Evolutionary conservation across 116 monocot genomes (phyloP), one percentile per base, ranked within the genome.

Genomic region (Cymodocea nodosa): DNA sequence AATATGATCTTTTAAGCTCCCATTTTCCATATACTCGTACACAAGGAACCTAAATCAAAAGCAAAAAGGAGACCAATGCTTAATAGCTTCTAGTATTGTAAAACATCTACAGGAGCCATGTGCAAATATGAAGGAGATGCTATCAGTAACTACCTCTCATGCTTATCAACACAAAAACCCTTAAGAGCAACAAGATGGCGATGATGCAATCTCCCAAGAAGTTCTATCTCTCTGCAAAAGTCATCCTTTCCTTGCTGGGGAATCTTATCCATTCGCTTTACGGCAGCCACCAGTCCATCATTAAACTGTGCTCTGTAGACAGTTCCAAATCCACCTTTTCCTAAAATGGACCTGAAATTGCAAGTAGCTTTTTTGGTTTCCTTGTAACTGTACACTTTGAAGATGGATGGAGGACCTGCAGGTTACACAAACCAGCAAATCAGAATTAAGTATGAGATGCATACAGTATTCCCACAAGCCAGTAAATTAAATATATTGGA

Each of bases 1-100:
- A 23, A 94, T 78, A 79, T 87, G 79, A 69, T 94, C 94, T 57
- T 87, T 87, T 44, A 94, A 66, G 73, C 87, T 89, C 76, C 94
- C 94, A 75, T 94, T 94, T 69, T 75, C 87, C 94, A 94, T 89
- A 70, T 87, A 94, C 68, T 95, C 95, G 64, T 87, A 95, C 60
- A 95, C 71, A 56, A 87, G 76, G 60, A 83, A 90, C 83, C 95
- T 95, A 55, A 56, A 3, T 15, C 35, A 12, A 68, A 39, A 22
- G 35, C 19, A 56, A 23, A 64, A 40, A 64, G 18, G 19, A 50
- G 24, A 7, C 23, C 39, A 44, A 57, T 39, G 36, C 39, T 56
- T 1, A 57, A 56, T 56, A 56, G 19, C n/a, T n/a, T 15, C 10
- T 53, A n/a, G 8, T 48, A 18, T 5, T 44, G 20, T 5, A 49